phyloP scores from a whole-genome alignment of 2,329 filamentous ascomycete species.

The Ascochyta lentis region DNA sequence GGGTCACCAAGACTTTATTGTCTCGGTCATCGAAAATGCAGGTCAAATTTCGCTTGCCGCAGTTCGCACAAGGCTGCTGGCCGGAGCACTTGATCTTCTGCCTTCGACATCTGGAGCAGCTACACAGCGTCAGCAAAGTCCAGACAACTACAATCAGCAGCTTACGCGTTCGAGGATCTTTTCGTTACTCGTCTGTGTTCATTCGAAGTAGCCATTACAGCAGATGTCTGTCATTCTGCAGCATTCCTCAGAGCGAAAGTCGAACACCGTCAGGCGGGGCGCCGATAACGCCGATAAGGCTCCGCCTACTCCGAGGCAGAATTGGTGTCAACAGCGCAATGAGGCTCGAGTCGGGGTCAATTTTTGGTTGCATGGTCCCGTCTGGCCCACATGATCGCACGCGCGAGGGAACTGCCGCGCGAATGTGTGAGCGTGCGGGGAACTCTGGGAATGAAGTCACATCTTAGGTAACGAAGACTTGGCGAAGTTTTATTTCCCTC shows the following conservation, averaged over 20 bases:
- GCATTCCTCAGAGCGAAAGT: neutral
- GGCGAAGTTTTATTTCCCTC: neutral
- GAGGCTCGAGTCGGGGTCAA: constrained; percentile 2
- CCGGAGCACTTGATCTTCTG: constrained; percentile 45
- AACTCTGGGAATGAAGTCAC: neutral
- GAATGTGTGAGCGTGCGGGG: constrained; percentile 7
- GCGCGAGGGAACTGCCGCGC: constrained; percentile 1
- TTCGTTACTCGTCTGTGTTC: constrained; percentile 33
- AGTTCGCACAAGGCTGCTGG: constrained; percentile 39
- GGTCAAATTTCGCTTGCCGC: constrained; percentile 33
- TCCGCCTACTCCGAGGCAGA: constrained; percentile 4
- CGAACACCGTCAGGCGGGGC: constrained; percentile 4
- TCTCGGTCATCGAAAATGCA: constrained; percentile 42
- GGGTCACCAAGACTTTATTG: constrained; percentile 40
- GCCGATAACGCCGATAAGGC: constrained; percentile 13
- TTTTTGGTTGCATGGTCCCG: neutral
- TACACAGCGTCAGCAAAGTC: constrained; percentile 4
- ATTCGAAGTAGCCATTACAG: constrained; percentile 29
- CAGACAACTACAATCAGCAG: neutral
- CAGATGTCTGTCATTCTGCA: constrained; percentile 6
- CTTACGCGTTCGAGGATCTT: constrained; percentile 35
- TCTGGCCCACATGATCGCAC: constrained; percentile 1
- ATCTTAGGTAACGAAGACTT: constrained; percentile 9
- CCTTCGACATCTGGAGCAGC: constrained; percentile 38
- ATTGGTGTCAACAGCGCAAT: neutral